Evolutionary conservation across 257 asterid genomes (phyloP), one percentile per base, ranked within the genome.

Genomic region (Nicotiana obtusifolia): DNA sequence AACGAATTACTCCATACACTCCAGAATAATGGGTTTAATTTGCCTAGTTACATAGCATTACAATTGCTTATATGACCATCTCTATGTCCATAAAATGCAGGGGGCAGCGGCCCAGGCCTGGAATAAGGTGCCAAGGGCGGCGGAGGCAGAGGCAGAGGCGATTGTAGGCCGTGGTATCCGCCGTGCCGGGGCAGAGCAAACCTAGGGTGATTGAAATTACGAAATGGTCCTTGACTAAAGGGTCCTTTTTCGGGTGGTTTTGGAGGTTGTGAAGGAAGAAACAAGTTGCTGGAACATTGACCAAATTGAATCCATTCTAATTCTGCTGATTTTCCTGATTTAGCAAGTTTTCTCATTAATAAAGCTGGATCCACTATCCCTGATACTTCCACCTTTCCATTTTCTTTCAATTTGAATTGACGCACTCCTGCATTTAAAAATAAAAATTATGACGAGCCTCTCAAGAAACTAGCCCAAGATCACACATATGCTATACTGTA

Each of bases 261-360:
- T 14, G 62, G 54, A 60, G 65, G 65, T 60, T 60, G 30, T 60
- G 65, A 44, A 22, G 79, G 61, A 57, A 59, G 69, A 49, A 80
- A 80, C 52, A 80, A 62, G 13, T 80, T 80, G 41, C 30, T 64
- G 10, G 82, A 80, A 64, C 82, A 80, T 30, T 22, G 77, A 31
- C 82, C 82, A 52, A 4, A 80, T 80, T 80, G 82, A 14, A 80
- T 14, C 82, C 82, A 80, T 60, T 41, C 31, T 24, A 64, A 52
- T n/a, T 64, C 62, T 30, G 62, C 75, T 5, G 82, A 80, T n/a
- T 41, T 64, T 8, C 37, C 44, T n/a, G 77, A 41, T 67, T 80
- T 80, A 9, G 71, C 61, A 2, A 80, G 2, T 41, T 54, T 80
- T 31, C 49, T 80, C 30, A 80, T 15, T 15, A 80, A 14, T 14